Conservation (phyloP, 768 basidiomycete species). For the Clathrus columnatus region DNA sequence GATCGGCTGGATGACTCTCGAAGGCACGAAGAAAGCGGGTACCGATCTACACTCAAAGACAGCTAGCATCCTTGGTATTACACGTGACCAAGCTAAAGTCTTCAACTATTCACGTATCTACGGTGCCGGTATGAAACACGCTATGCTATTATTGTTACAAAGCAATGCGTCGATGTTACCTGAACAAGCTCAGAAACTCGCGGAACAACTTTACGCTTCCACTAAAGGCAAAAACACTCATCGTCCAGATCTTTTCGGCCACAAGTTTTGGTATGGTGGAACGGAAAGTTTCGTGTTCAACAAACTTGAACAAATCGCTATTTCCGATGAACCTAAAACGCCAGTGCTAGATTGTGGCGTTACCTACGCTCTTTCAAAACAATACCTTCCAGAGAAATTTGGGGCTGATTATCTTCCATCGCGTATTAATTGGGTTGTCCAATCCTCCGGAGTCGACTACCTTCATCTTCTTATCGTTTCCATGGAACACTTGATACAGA, state of each 20-base stretch:
- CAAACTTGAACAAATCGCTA: slow-evolving; percentile 90
- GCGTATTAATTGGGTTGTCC: slow-evolving; percentile 98
- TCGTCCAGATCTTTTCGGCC: slow-evolving; percentile 59
- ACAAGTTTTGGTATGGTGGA: slow-evolving; percentile 94
- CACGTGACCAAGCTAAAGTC: slow-evolving; percentile 91
- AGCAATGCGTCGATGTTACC: slow-evolving; percentile 71
- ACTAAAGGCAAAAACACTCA: slow-evolving; percentile 92
- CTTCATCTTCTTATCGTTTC: slow-evolving; percentile 92
- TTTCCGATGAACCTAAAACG: slow-evolving; percentile 78
- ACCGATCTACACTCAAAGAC: slow-evolving; percentile 98
- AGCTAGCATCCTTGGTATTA: slow-evolving; percentile 84
- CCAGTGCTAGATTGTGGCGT: slow-evolving; percentile 93
- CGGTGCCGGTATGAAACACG: slow-evolving; percentile 95
- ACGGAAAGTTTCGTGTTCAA: slow-evolving; percentile 97
- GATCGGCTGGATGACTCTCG: slow-evolving; percentile 98
- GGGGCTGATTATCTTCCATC: slow-evolving; percentile 90
- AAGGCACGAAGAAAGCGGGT: slow-evolving; percentile 89
- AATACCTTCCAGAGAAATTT: slow-evolving; percentile 72
- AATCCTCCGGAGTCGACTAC: slow-evolving; percentile 97
- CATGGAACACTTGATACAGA: slow-evolving; percentile 79
- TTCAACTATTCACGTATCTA: slow-evolving; percentile 99
- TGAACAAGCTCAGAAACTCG: slow-evolving; percentile 70
- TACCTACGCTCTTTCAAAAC: slow-evolving; percentile 86
- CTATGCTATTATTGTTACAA: slow-evolving; percentile 78
- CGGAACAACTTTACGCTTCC: slow-evolving; percentile 77